These are phyloP conservation scores for Colletotrichum higginsianum DNA, from an alignment of 2,329 filamentous ascomycete genomes.

Conservation along the genomic window DNA sequence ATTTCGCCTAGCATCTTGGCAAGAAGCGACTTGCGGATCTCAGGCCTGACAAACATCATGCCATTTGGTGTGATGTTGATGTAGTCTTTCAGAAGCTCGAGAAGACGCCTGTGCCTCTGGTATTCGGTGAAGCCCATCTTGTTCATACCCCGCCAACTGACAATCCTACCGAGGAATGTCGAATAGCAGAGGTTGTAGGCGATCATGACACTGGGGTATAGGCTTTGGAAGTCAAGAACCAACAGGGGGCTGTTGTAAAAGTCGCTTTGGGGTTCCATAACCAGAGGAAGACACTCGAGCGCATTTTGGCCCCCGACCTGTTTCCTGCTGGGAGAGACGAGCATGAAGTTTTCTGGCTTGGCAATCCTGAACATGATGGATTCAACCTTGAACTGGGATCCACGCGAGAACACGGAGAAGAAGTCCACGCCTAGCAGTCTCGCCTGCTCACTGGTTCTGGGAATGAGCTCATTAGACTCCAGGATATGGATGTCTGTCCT, in stretches of 20 bases:
- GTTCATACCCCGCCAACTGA: slow-evolving; percentile 89
- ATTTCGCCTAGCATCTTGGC: slow-evolving; percentile 98
- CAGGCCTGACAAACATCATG: slow-evolving; percentile 92
- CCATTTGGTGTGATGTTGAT: slow-evolving; percentile 96
- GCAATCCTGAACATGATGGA: slow-evolving; percentile 99
- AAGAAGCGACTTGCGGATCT: slow-evolving; percentile 89
- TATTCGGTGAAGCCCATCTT: slow-evolving; percentile 97
- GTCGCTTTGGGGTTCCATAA: slow-evolving; percentile 97
- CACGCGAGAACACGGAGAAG: slow-evolving; percentile 93
- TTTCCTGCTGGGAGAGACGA: slow-evolving; percentile 90
- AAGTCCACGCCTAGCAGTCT: slow-evolving; percentile 95
- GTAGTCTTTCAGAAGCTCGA: slow-evolving; percentile 85
- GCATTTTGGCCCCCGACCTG: slow-evolving; percentile 96
- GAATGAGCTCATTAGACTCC: slow-evolving; percentile 88
- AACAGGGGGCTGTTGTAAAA: slow-evolving; percentile 93
- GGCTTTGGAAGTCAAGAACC: slow-evolving; percentile 94
- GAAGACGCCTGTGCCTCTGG: slow-evolving; percentile 79
- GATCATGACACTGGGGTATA: slow-evolving; percentile 99
- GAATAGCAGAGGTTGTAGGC: slow-evolving; percentile 99
- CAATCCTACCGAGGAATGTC: slow-evolving; percentile 90
- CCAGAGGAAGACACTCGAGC: slow-evolving; percentile 91
- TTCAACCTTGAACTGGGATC: slow-evolving; percentile 98
- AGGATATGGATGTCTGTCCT: slow-evolving; percentile 91
- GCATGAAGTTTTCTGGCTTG: slow-evolving; percentile 93
- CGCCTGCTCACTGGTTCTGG: slow-evolving; percentile 94